phyloP scores from a whole-genome alignment of 2,329 filamentous ascomycete species.

The Alternaria viburni region DNA sequence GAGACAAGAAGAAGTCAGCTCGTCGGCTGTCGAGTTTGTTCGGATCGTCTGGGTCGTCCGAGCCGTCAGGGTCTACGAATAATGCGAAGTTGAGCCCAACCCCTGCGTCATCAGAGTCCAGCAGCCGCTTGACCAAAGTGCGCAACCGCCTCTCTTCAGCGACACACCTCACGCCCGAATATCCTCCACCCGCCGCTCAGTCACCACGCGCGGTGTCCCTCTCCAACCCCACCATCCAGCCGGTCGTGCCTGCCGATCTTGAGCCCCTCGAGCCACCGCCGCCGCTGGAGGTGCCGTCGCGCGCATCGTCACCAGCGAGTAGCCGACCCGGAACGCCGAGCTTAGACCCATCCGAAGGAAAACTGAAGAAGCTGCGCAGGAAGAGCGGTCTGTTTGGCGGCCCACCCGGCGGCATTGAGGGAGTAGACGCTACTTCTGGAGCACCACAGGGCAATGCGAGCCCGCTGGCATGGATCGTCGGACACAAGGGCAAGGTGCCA shows the following conservation, averaged over 20 bases:
- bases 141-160: conserved; percentile 42
- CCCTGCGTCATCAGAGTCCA: conserved; percentile 35
- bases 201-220: conserved; percentile 18
- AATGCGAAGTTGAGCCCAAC: conserved; percentile 22
- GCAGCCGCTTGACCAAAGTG: conserved; percentile 37
- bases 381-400: conserved; percentile 45
- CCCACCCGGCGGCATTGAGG: conserved; percentile 5
- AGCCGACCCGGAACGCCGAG: conserved; percentile 33
- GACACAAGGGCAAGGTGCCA: conserved; percentile 61
- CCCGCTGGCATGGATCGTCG: conserved; percentile 64
- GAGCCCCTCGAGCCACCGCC: conserved; percentile 39
- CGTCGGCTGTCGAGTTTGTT: conserved; percentile 45
- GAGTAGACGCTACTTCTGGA: conserved; percentile 30
- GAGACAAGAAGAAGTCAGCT: conserved; percentile 41
- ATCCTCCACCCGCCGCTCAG: conserved; percentile 33
- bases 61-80: conserved; percentile 6
- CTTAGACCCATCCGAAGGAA: conserved; percentile 24
- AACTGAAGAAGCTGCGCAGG: conserved; percentile 43
- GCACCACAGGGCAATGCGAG: conserved; percentile 12
- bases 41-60: conserved; percentile 25
- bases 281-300: conserved; percentile 33
- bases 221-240: conserved; percentile 36
- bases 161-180: conserved; percentile 39
- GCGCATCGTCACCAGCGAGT: conserved; percentile 35
- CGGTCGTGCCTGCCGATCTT: conserved; percentile 31